Base-by-base conservation (phyloP, 768 basidiomycete genomes). In the Lyophyllum decastes region DNA sequence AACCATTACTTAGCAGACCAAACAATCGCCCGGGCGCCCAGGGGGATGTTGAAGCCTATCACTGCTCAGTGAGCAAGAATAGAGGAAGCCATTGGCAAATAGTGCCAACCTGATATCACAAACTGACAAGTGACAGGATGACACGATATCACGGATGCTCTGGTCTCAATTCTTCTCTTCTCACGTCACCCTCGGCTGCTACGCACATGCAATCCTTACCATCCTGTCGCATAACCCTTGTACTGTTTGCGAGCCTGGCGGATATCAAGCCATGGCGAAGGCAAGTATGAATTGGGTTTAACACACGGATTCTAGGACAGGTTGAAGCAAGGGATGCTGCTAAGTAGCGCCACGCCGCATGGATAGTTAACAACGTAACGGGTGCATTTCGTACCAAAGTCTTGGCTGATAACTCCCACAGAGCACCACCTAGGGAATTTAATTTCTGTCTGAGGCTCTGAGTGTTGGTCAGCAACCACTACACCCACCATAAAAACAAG, bases 161-260 rank as follows among this genome's bases (percentile, higher is more conserved):
- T 50, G 11, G 35, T 48, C 40, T 41, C 46, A 14, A 26, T 26
- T 43, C 54, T 48, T 44, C 46, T 44, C 38, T 55, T 62, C 57
- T 19, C 58, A 55, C 63, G 61, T 61, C 54, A 45, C 33, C 56
- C 53, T 56, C 49, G 59, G 56, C 57, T 60, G 59, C 54, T 54
- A 47, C 50, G 38, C 34, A 40, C 11, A 33, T 33, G 30, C 30
- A 11, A 33, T 5, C 51, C 50, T 30, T 34, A 33, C n/a, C 25
- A 35, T 35, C 44, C 34, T 24, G 9, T 53, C 22, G 35, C 34
- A 38, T 45, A 46, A 52, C 46, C 57, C 45, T 26, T 45, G 35
- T 52, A 58, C 54, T n/a, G 34, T n/a, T 24, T 17, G 48, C 21
- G 22, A 52, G 55, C 43, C 25, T 16, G 46, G 27, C 46, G 35